A percentile compares a stretch with the other conserved stretches of the same genome.
phyloP scores from a whole-genome alignment of 1,139 yeast genomes.

The Yamadazyma diddensiae region DNA sequence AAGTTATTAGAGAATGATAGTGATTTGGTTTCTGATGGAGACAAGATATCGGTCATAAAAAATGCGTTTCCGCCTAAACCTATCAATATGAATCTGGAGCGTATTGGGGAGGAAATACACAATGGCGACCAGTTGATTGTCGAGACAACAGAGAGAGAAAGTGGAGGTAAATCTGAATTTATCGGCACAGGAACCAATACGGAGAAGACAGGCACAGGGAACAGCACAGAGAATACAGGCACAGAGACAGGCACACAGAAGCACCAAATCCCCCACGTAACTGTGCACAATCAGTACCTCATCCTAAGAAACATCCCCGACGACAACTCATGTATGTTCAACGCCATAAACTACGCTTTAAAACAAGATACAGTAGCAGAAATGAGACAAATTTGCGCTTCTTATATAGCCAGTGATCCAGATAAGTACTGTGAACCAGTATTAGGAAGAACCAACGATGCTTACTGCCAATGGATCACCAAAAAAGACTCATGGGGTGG shows the following conservation, averaged over 20 bases:
- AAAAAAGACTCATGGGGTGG: slow-evolving; percentile 79
- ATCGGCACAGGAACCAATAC: background rate
- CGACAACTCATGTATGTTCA: slow-evolving; percentile 78
- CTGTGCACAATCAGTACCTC: slow-evolving; percentile 25
- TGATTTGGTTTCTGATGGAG: slow-evolving; percentile 15
- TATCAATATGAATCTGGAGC: slow-evolving; percentile 26
- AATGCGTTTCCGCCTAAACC: slow-evolving; percentile 62
- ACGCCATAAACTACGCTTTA: slow-evolving; percentile 59
- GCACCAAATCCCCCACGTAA: slow-evolving; percentile 27
- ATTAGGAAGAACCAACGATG: slow-evolving; percentile 49
- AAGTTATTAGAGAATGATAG: slow-evolving; percentile 13
- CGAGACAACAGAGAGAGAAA: slow-evolving; percentile 15
- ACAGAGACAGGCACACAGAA: background rate
- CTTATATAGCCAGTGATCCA: slow-evolving; percentile 43
- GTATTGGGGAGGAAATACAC: slow-evolving; percentile 41
- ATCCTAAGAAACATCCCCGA: slow-evolving; percentile 66
- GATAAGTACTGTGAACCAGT: slow-evolving; percentile 53
- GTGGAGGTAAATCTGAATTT: slow-evolving; percentile 1
- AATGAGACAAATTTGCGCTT: slow-evolving; percentile 48
- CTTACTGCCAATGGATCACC: slow-evolving; percentile 62
- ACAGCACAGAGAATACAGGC: background rate
- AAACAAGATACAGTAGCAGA: slow-evolving; percentile 30
- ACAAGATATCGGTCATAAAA: slow-evolving; percentile 26
- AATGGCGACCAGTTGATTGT: slow-evolving; percentile 58
- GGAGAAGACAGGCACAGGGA: background rate